A percentile compares a stretch with the other conserved stretches of the same genome.
These are phyloP conservation scores for Alternaria burnsii DNA, from an alignment of 2,329 filamentous ascomycete species.

Conservation along the genomic window DNA sequence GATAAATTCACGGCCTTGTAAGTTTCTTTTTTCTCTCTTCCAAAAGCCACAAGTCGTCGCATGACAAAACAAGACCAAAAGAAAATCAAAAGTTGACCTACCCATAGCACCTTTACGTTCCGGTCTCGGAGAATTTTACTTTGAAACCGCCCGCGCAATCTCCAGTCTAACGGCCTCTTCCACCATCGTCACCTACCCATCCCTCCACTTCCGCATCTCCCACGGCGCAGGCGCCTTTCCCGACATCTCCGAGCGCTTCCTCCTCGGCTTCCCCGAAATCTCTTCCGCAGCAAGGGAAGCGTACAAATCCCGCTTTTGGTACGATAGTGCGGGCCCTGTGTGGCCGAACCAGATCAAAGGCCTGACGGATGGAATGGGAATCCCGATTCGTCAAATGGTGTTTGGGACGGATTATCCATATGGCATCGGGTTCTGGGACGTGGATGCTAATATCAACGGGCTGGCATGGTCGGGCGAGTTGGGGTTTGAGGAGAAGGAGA, in stretches of 20 bases:
- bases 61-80: no score
- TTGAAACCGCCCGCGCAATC: constrained; percentile 49
- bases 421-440: constrained; percentile 50
- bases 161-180: constrained; percentile 43
- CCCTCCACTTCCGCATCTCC: constrained; percentile 46
- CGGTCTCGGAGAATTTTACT: constrained; percentile 50
- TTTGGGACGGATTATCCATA: constrained; percentile 53
- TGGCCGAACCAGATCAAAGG: constrained; percentile 50
- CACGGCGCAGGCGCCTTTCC: constrained; percentile 51
- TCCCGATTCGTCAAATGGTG: constrained; percentile 43
- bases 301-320: constrained; percentile 47
- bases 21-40: constrained; percentile 9
- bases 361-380: constrained; percentile 42
- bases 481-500: constrained; percentile 32
- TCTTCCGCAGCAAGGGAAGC: constrained; percentile 36
- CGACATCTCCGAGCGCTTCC: constrained; percentile 46
- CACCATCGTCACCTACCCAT: constrained; percentile 40
- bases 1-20: constrained; percentile 44
- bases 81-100: neutral
- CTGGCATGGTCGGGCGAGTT: constrained; percentile 37
- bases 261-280: constrained; percentile 42
- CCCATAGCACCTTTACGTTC: constrained; percentile 43
- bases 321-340: constrained; percentile 50
- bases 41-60: neutral
- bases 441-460: constrained; percentile 42